A percentile compares a stretch with the other conserved stretches of the same genome.
Evolutionary conservation across 805 yeast genomes (phyloP).

Genomic region (Starmera dryadoides): DNA sequence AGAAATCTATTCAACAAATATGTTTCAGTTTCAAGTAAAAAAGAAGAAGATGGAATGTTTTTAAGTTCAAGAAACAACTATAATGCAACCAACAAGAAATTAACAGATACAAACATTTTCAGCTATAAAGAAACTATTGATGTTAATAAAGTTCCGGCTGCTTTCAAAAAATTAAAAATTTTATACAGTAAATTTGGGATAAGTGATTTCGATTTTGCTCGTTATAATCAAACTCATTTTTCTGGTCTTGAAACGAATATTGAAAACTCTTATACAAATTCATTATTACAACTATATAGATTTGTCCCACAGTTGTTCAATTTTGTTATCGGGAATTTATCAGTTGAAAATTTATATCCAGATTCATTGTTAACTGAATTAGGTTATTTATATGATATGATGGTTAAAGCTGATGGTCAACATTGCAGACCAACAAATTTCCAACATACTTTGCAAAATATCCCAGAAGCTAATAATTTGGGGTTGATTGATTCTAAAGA

Average conservation of each 20-base stretch:
- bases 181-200: slow-evolving; percentile 87
- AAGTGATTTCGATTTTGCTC: slow-evolving; percentile 85
- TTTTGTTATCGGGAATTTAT: slow-evolving; percentile 47
- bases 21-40: slow-evolving; percentile 21
- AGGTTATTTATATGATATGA: slow-evolving; percentile 90
- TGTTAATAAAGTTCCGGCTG: slow-evolving; percentile 53
- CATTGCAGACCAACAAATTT: slow-evolving; percentile 83
- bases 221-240: slow-evolving; percentile 64
- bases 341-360: slow-evolving; percentile 40
- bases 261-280: slow-evolving; percentile 70
- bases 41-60: slow-evolving; percentile 35
- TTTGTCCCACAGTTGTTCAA: slow-evolving; percentile 71
- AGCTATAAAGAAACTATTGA: slow-evolving; percentile 19
- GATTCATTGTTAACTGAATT: slow-evolving; percentile 65
- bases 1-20: slow-evolving; percentile 43
- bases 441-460: slow-evolving; percentile 40
- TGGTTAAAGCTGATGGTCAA: slow-evolving; percentile 68
- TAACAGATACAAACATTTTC: slow-evolving; percentile 20
- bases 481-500: slow-evolving; percentile 37
- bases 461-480: slow-evolving; percentile 42
- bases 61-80: slow-evolving; percentile 42
- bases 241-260: slow-evolving; percentile 90
- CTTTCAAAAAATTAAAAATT: slow-evolving; percentile 68
- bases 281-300: slow-evolving; percentile 73
- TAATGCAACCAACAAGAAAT: slow-evolving; percentile 6